Base-by-base conservation (phyloP, 2,329 filamentous ascomycete species). In the Hansfordia pulvinata region DNA sequence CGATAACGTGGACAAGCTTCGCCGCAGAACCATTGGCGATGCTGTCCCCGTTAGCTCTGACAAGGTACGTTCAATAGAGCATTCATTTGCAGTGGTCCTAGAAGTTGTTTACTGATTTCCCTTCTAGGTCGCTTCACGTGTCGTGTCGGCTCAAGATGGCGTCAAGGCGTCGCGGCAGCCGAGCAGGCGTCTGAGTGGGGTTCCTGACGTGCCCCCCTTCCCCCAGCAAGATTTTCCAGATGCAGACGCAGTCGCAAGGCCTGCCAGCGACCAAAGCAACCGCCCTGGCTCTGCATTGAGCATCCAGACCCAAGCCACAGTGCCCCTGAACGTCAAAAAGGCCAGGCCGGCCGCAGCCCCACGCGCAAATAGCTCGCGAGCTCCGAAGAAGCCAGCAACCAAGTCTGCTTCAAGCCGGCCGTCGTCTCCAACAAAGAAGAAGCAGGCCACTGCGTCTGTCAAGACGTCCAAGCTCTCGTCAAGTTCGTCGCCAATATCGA, bases 11-110 rank as follows among this genome's bases (percentile, higher is more conserved):
- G 41, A 52, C 7, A 58, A 56, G 36, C 58, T 55, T 35, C 64
- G 77, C 17, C 59, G 78, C 28, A 76, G 60, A 34, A 83, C 76
- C 1, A 65, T 77, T 23, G 65, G 62, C 16, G 64, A 64, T 16
- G 47, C 64, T 2, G 49, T 54, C n/a, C 54, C 60, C 19, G 39
- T 67, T 6, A 51, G 58, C 20, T 48, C 46, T 10, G 56, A 62
- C 13, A 60, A 60, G 46, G 58, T 57, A 41, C 29, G 23, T 14
- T 17, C n/a, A n/a, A n/a, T n/a, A n/a, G n/a, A n/a, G n/a, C n/a
- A n/a, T n/a, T n/a, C n/a, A n/a, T n/a, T n/a, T n/a, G n/a, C n/a
- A n/a, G n/a, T n/a, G n/a, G n/a, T n/a, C n/a, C n/a, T n/a, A n/a
- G n/a, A n/a, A n/a, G n/a, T n/a, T n/a, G n/a, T n/a, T n/a, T n/a